These are phyloP conservation scores for Isoetes taiwanensis DNA, from an alignment of 75 land plant genomes.

Conservation along the genomic window DNA sequence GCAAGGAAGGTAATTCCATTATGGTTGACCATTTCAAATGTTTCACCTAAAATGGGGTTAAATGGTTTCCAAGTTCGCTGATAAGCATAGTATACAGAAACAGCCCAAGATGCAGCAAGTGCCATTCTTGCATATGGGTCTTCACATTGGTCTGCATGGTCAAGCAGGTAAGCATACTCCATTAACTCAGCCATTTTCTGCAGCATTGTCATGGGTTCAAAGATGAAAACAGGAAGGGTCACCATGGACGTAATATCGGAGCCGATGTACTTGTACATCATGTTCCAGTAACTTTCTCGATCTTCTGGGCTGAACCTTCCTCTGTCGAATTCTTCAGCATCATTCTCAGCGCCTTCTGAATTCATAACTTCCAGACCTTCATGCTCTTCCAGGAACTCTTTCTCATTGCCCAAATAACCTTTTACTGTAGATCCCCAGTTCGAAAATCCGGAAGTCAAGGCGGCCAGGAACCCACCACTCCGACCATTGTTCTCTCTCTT, in stretches of 20 bases:
- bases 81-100: constrained; percentile 83
- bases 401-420: no score
- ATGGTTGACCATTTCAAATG: constrained; percentile 93
- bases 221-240: constrained; percentile 91
- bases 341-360: constrained; percentile 91
- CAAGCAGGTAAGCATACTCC: constrained; percentile 83
- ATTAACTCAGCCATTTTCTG: constrained; percentile 99
- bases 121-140: constrained; percentile 84
- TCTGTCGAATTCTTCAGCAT: constrained; percentile 81
- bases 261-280: constrained; percentile 99
- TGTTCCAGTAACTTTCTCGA: constrained; percentile 93
- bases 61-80: constrained; percentile 97
- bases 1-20: constrained; percentile 68
- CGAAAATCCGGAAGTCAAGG: constrained; percentile 49
- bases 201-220: constrained; percentile 99
- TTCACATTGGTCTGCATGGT: constrained; percentile 73
- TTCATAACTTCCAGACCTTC: constrained; percentile 97
- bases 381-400: no score
- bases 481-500: no score
- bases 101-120: constrained; percentile 82
- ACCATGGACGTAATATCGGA: constrained; percentile 97
- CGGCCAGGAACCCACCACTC: constrained; percentile 54
- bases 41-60: constrained; percentile 95
- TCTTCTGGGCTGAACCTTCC: constrained; percentile 96
- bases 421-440: no score